Base-by-base conservation (phyloP, 2,329 filamentous ascomycete genomes). In the Geosmithia putterillii region DNA sequence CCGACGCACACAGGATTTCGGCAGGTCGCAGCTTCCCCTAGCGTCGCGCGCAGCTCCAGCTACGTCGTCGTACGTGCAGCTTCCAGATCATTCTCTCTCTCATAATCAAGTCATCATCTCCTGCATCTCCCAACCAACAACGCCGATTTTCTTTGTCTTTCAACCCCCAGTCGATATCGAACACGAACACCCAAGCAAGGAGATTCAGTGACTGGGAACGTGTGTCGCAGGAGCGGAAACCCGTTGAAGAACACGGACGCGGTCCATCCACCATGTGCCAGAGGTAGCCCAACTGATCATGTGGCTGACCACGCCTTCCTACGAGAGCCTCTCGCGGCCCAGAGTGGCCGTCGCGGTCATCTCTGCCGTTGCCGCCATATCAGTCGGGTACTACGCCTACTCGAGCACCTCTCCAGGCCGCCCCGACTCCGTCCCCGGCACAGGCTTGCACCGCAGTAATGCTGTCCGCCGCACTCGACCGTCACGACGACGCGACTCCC, bases 381-480 rank as follows among this genome's bases (percentile, higher is more conserved):
- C 73, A 41, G 61, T 74, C 44, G 69, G 72, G 45, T 84, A 78
- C 54, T 71, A 76, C 45, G 61, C 78, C 51, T 83, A 79, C 56
- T 55, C 55, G 12, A 34, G 23, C 19, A 19, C 10, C 17, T 14
- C 25, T 22, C 12, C 14, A 7, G 23, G 18, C 28, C 41, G 45
- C 51, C 37, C 37, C 17, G 44, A 41, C 4, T 17, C 38, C 14
- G 32, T 45, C 19, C 54, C 51, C 9, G 60, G 58, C n/a, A 50
- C 55, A 25, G 57, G 60, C 14, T 62, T 86, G 23, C 81, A 76
- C 50, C 69, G 82, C 48, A 81, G 80, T 55, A 85, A 84, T 58
- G 81, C 82, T 10, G 56, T 85, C 34, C 77, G 80, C 47, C 72
- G 74, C 45, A 55, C 57, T 25, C 67, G 66, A 20, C 56, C 60